Evolutionary conservation across 2,329 filamentous ascomycete species (phyloP), one percentile per base, ranked within the genome.

Genomic region (Cercospora sp.): DNA sequence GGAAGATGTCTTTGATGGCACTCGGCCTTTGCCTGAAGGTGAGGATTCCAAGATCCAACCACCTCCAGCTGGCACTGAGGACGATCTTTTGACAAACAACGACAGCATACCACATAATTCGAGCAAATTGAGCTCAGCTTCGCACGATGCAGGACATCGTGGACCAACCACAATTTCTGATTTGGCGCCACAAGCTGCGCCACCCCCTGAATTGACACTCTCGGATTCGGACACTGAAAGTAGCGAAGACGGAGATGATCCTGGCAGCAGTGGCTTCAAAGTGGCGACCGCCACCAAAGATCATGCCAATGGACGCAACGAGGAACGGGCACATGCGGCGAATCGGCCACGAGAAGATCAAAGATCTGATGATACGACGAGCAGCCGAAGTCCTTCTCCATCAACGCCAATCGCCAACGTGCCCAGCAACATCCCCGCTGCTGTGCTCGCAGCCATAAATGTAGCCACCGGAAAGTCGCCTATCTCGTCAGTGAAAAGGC

Each of bases 11-110:
- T 68, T 73, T 18, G 60, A 65, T 42, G 64, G 68, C 16, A 73
- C 68, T 28, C 68, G 66, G 60, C 62, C 67, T 64, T 36, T 73
- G 40, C 69, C 71, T 40, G 64, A 70, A 66, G 68, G 71, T 74
- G 73, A 70, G 72, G 65, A 66, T 61, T 36, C 53, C 33, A 45
- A 66, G 5, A 30, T 48, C 55, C 12, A 30, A 59, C 55, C 65
- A 51, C 20, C 53, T 10, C 40, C 18, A 30, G 40, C 55, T 28
- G 33, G 31, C 36, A 40, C 33, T 20, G 42, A 59, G 64, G 55
- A 65, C 36, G 63, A 58, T 20, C 42, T 69, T 68, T 62, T 72
- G 60, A 72, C 65, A 31, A 60, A 66, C 10, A 13, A 33, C 60
- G 55, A 45, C 65, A 71, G 69, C 66, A 36, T 40, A 68, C 6